Conservation (phyloP, 768 basidiomycete species). For the Pholiota microspora region DNA sequence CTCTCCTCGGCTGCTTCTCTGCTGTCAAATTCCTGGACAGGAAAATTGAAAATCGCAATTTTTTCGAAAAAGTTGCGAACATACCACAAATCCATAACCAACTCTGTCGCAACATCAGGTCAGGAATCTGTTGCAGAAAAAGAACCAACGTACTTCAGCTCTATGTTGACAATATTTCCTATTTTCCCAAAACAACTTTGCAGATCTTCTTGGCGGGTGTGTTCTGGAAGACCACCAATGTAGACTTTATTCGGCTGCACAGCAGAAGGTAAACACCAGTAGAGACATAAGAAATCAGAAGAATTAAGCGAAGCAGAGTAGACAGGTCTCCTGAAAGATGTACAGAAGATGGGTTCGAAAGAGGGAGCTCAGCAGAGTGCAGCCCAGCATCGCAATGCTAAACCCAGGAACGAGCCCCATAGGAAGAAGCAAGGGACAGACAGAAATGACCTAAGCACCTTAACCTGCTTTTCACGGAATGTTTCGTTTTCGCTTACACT, state of each 20-base stretch:
- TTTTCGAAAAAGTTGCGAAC: too few relatives aligned
- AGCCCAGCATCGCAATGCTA: constrained; percentile 39
- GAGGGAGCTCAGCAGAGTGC: constrained; percentile 31
- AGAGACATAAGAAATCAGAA: constrained; percentile 52
- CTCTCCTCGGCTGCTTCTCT: constrained; percentile 83
- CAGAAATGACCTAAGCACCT: constrained; percentile 78
- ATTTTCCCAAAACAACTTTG: constrained; percentile 87
- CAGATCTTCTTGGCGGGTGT: constrained; percentile 82
- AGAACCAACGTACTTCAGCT: constrained; percentile 67
- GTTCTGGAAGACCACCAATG: constrained; percentile 85
- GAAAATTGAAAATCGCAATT: too few relatives aligned
- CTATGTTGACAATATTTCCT: constrained; percentile 71
- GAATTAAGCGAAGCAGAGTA: constrained; percentile 44
- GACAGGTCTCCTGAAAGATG: constrained; percentile 38
- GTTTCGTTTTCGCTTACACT: constrained; percentile 47
- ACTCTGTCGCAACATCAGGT: constrained; percentile 44
- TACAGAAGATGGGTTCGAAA: constrained; percentile 31
- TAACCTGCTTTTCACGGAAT: constrained; percentile 76
- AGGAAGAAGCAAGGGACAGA: constrained; percentile 37
- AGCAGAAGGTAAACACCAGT: constrained; percentile 70
- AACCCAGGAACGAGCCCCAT: constrained; percentile 28
- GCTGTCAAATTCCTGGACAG: constrained; percentile 78
- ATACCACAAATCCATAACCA: constrained; percentile 89
- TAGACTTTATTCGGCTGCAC: constrained; percentile 92
- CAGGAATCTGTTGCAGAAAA: constrained; percentile 12